Evolutionary conservation across 1,139 yeast species (phyloP).

Genomic region (Yamadazyma pseudoaaseri): DNA sequence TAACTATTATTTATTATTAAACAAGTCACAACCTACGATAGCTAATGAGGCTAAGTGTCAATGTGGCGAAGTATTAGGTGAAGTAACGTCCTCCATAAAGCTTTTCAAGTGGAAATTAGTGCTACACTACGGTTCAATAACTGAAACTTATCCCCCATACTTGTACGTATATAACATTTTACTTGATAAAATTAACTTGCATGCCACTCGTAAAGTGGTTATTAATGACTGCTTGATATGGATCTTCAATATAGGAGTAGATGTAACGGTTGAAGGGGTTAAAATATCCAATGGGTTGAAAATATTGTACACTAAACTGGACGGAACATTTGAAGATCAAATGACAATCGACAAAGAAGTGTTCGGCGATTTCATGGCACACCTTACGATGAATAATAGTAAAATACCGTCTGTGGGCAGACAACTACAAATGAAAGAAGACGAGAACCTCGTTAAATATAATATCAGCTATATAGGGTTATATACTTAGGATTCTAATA

Average conservation of each 20-base stretch:
- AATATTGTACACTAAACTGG: slow-evolving; percentile 31
- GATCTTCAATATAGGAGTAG: slow-evolving; percentile 55
- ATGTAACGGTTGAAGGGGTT: slow-evolving; percentile 21
- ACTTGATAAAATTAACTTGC: slow-evolving; percentile 45
- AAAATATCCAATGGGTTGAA: slow-evolving; percentile 35
- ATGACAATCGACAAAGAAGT: slow-evolving; percentile 25
- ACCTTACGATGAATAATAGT: slow-evolving; percentile 24
- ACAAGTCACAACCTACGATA: slow-evolving; percentile 17
- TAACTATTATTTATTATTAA: slow-evolving; percentile 51
- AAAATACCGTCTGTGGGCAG: slow-evolving; percentile 31
- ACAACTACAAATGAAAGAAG: slow-evolving; percentile 16
- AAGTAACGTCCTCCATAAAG: slow-evolving; percentile 23
- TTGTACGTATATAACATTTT: slow-evolving; percentile 38
- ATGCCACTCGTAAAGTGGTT: slow-evolving; percentile 51
- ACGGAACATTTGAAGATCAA: slow-evolving; percentile 13
- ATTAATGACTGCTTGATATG: slow-evolving; percentile 64
- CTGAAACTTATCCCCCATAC: slow-evolving; percentile 30
- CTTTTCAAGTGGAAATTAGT: slow-evolving; percentile 62
- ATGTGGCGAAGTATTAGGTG: slow-evolving; percentile 37
- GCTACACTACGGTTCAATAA: slow-evolving; percentile 20
- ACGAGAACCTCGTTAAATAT: slow-evolving; percentile 15
- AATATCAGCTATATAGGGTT: slow-evolving; percentile 20
- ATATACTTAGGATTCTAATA: slow-evolving; percentile 14
- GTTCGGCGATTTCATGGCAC: slow-evolving; percentile 21
- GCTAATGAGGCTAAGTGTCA: slow-evolving; percentile 22